Evolutionary conservation across 176 grass and related monocot species (phyloP), one percentile per base, ranked within the genome.

Genomic region (Avena sativa): DNA sequence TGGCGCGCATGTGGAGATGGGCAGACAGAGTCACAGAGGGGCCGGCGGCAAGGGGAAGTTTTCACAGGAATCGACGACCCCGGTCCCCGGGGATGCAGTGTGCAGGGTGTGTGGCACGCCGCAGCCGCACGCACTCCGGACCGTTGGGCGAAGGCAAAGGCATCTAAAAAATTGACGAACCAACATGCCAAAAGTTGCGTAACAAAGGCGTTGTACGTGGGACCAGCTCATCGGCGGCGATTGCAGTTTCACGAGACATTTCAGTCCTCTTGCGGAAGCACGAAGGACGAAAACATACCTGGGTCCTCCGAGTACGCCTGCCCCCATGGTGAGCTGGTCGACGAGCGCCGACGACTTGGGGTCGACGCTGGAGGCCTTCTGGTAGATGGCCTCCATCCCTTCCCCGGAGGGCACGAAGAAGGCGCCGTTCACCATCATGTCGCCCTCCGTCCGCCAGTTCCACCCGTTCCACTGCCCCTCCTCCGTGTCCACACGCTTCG

Each of bases 401-500:
- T 92, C 90, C n/a, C 97, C 97, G 49, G 97, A 99, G 1, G 97
- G 85, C 56, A 96, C 94, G 81, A 99, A 99, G 94, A 93, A 99
- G 59, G 97, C 97, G 30, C 97, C 97, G 84, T 99, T 99, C 46
- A 93, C 92, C 94, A 99, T 82, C 92, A 94, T 88, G 85, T 99
- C 97, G 4, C 94, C 97, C 87, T 96, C 92, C 80, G 97, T 92
- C 88, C 97, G 88, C 97, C 97, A 99, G 89, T 99, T 96, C 97
- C 97, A 99, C 49, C 90, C 92, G 8, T 11, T 17, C 97, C 92
- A 99, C 49, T 70, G 79, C 2, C 85, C 90, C 17, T 94, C 97
- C 69, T 38, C 92, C 49, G 97, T 99, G 65, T 99, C 94, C 91
- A 99, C 97, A 71, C 97, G 88, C 85, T 99, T 99, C 71, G 97